Evolutionary conservation across 495 filamentous ascomycete genomes (phyloP), one percentile per base, ranked within the genome.

Genomic region (Letharia lupina): DNA sequence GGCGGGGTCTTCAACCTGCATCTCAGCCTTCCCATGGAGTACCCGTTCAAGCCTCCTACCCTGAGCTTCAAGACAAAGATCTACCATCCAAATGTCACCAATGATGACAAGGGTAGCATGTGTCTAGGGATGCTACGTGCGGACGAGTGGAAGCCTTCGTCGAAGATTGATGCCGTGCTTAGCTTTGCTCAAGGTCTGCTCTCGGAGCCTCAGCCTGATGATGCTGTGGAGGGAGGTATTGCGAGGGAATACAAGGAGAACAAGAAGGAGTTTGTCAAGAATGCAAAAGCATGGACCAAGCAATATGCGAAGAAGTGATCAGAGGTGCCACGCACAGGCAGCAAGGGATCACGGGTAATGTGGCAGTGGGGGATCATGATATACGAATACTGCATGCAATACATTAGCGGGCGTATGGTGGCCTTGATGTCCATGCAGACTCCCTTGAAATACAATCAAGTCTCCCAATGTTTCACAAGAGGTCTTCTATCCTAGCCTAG

Each of bases 41-140:
- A 98, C 80, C 94, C 94, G 13, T 98, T 98, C 86, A 96, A 95
- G 72, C 87, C 94, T 7, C 95, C 95, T 0, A 81, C 80, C 44
- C 83, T 98, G 68, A 87, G 80, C 70, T 98, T 98, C 85, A 82
- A 84, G 61, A 98, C 94, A 48, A 96, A 94, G 74, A 91, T 98
- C 78, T 98, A 96, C 81, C 94, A 98, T 82, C 95, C 95, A 18
- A 98, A 98, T 78, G 86, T 98, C 57, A 92, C 90, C 73, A 96
- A 96, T 81, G 95, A 98, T 76, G 87, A 87, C 69, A 88, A 89
- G 65, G 94, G 94, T 12, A 85, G 81, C 73, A 96, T 98, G 89
- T 98, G 94, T 76, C 83, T 98, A 44, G 89, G 87, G 13, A 86
- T 96, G 77, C 83, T 98, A 68, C 88, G 92, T 65, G 70, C 86